Evolutionary conservation across 2,329 filamentous ascomycete species (phyloP).

Genomic region (Phyllosticta citribraziliensis): DNA sequence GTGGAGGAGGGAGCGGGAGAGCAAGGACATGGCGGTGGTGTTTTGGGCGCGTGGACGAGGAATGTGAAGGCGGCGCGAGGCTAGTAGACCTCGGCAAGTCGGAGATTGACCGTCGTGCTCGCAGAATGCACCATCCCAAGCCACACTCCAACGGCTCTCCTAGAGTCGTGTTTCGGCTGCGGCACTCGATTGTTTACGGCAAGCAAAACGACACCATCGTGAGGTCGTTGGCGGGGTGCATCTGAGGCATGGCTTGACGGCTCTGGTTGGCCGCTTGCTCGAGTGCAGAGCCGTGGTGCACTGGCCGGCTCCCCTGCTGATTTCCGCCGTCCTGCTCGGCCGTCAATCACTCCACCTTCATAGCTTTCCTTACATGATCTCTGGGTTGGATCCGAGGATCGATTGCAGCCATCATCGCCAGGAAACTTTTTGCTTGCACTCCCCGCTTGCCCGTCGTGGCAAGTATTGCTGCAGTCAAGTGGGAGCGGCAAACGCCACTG

Average conservation of each 20-base stretch:
- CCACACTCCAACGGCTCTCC: neutral
- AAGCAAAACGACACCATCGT: neutral
- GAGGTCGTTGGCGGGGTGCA: neutral
- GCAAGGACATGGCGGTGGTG: conserved; percentile 8
- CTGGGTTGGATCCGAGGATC: neutral
- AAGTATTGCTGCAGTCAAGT: neutral
- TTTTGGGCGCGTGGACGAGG: conserved; percentile 6
- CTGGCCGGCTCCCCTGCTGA: neutral
- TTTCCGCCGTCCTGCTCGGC: neutral
- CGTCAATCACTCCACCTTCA: neutral
- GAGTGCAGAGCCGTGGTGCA: too few species aligned
- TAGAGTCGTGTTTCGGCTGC: neutral
- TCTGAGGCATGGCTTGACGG: neutral
- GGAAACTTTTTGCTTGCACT: neutral
- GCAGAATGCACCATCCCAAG: neutral
- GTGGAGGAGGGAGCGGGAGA: conserved; percentile 1
- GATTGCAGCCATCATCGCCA: neutral
- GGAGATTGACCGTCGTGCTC: neutral
- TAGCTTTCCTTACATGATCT: neutral
- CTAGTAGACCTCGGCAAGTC: neutral
- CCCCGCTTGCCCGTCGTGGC: neutral
- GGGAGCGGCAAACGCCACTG: neutral
- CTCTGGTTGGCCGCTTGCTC: neutral
- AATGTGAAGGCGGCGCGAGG: neutral
- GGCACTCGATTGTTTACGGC: neutral